Conservation (phyloP, 176 grass and related monocot species). For the Aegilops speltoides region DNA sequence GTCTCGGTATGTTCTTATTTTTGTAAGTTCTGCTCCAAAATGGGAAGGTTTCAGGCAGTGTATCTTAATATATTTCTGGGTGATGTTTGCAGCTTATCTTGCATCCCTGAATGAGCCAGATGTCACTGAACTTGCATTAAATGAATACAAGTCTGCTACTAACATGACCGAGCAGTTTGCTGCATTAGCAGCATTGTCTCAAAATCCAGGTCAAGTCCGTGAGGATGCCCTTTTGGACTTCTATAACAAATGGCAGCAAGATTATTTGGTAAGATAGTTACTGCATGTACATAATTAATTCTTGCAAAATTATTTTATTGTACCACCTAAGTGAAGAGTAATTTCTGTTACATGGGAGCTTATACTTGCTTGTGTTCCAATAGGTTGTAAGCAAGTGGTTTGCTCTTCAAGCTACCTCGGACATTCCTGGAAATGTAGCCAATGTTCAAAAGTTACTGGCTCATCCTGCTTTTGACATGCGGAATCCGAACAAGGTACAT, state of each 20-base stretch:
- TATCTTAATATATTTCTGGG: constrained; percentile 38
- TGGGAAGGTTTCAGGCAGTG: not conserved
- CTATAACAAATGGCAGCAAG: constrained; percentile 83
- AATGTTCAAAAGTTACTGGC: constrained; percentile 72
- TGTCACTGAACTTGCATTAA: constrained; percentile 65
- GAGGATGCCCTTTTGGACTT: constrained; percentile 89
- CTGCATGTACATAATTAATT: not conserved
- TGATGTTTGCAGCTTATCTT: constrained; percentile 72
- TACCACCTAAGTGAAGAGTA: not conserved
- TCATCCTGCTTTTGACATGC: constrained; percentile 89
- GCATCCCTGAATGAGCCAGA: constrained; percentile 74
- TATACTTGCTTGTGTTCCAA: constrained; percentile 22
- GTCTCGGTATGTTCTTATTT: constrained; percentile 63
- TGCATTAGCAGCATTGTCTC: constrained; percentile 84
- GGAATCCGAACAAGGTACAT: constrained; percentile 89
- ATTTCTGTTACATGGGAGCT: not conserved
- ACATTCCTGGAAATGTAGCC: constrained; percentile 81
- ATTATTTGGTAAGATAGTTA: constrained; percentile 77
- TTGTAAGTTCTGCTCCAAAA: not conserved
- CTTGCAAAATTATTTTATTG: not conserved
- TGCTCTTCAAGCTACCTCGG: constrained; percentile 95
- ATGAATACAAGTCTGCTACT: constrained; percentile 84
- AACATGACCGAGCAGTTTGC: constrained; percentile 99
- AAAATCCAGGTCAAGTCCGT: constrained; percentile 89
- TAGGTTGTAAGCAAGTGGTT: constrained; percentile 99